Evolutionary conservation across 192 early-diverging fungal genomes (phyloP).

Genomic region (Entophlyctis luteolus): DNA sequence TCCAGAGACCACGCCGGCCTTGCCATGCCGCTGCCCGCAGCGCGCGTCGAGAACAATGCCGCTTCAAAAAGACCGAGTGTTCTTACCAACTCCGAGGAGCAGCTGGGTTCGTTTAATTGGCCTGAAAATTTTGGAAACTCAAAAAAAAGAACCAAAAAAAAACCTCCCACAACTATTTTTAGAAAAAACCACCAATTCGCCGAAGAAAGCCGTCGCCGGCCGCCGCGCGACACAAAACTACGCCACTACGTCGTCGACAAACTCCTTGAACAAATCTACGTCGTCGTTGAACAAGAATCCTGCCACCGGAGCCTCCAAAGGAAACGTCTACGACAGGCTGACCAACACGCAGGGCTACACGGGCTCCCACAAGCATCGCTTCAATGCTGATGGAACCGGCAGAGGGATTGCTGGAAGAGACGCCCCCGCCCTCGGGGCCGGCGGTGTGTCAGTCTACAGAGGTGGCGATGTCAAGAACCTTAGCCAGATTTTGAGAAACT

Average conservation of each 20-base stretch:
- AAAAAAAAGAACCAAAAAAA: background rate
- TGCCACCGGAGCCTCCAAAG: slow-evolving; percentile 3
- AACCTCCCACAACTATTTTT: background rate
- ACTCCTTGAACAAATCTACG: background rate
- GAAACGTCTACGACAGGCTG: slow-evolving; percentile 46
- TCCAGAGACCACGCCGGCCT: slow-evolving; percentile 19
- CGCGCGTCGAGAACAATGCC: background rate
- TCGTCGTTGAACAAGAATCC: slow-evolving; percentile 10
- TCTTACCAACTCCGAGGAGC: slow-evolving; percentile 33
- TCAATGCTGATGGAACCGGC: slow-evolving; percentile 46
- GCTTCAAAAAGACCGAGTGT: slow-evolving; percentile 15
- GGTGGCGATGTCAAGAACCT: slow-evolving; percentile 49
- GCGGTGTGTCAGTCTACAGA: slow-evolving; percentile 25
- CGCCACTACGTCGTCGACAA: background rate
- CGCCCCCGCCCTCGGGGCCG: slow-evolving; percentile 20
- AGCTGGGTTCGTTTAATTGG: slow-evolving; percentile 26
- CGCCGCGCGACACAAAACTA: slow-evolving; percentile 8
- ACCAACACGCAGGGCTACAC: slow-evolving; percentile 45
- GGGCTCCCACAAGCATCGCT: slow-evolving; percentile 43
- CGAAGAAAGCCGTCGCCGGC: slow-evolving; percentile 31
- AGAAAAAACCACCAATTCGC: slow-evolving; percentile 32
- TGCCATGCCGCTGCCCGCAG: background rate
- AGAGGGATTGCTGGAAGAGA: slow-evolving; percentile 49
- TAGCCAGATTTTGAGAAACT: slow-evolving; percentile 43
- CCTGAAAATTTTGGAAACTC: background rate